Base-by-base conservation (phyloP, 768 basidiomycete species). In the Pleurotus sapidus region DNA sequence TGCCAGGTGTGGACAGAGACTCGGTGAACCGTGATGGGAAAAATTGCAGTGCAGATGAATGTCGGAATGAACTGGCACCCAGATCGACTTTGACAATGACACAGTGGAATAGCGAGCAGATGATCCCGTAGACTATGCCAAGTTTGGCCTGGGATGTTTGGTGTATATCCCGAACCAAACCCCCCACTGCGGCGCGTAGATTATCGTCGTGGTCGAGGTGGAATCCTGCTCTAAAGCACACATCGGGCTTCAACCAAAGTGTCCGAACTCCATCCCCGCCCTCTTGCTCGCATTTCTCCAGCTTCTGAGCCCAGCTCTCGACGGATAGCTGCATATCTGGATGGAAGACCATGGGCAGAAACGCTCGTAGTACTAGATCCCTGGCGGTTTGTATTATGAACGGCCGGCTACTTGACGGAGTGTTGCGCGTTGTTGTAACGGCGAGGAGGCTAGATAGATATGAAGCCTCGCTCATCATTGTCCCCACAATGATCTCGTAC, bases 121-220 rank as follows among this genome's bases (percentile, higher is more conserved):
- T 5, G 23, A 49, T 25, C 11, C 47, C 47, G 47, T 49, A 49
- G 11, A 27, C 24, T 14, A 27, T 25, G 24, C 47, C 47, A n/a
- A n/a, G n/a, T 23, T 49, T 25, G 20, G 20, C 20, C 17, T 49
- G 4, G 15, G 47, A 20, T 49, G 8, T 9, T 5, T 6, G 23
- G 11, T 17, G n/a, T 11, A 49, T 49, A 49, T 20, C 14, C 11
- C 11, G 9, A 23, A 49, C 24, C 2, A 49, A 25, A 39, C 46
- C 27, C 45, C 40, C 55, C 12, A 56, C 42, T 8, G 38, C 55
- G 40, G 55, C 55, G 30, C 45, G 42, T 37, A 55, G 7, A 40
- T 58, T 59, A 45, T 53, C 46, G 49, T 64, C 57, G 49, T 65
- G 57, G 55, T 64, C 63, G 27, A 67, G 63, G 45, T 65, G 64